These are phyloP conservation scores for Diutina pseudorugosa DNA, from an alignment of 1,139 yeast genomes.

Conservation along the genomic window DNA sequence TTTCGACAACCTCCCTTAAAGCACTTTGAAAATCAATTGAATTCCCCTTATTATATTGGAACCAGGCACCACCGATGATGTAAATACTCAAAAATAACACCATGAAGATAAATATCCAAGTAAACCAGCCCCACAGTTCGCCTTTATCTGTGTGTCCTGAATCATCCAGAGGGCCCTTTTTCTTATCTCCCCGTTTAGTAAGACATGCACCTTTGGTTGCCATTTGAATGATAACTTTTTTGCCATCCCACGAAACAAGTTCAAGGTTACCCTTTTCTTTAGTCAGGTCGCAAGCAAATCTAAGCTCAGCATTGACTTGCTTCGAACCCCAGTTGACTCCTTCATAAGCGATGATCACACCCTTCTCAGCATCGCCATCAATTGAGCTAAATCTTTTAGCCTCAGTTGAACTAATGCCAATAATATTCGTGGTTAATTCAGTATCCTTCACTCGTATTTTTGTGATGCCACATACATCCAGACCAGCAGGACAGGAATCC, in stretches of 20 bases:
- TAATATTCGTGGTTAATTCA: conserved; percentile 37
- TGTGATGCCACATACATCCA: conserved; percentile 63
- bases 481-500: conserved; percentile 47
- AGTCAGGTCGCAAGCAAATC: conserved; percentile 31
- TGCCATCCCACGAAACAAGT: conserved; percentile 22
- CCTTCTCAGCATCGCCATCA: conserved; percentile 19
- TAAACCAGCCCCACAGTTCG: conserved; percentile 65
- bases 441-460: conserved; percentile 31
- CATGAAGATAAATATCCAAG: conserved; percentile 59
- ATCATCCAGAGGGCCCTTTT: conserved; percentile 12
- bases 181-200: conserved; percentile 16
- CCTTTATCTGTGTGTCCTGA: conserved; percentile 17
- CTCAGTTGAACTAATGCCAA: conserved; percentile 32
- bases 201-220: conserved; percentile 27
- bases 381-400: conserved; percentile 18
- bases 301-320: conserved; percentile 37
- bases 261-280: conserved; percentile 16
- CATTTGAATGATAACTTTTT: conserved; percentile 15
- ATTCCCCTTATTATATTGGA: conserved; percentile 45
- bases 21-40: conserved; percentile 41
- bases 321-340: conserved; percentile 67
- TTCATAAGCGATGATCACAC: conserved; percentile 33
- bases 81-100: conserved; percentile 60
- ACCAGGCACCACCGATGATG: conserved; percentile 72
- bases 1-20: conserved; percentile 62